phyloP scores from a whole-genome alignment of 2,329 filamentous ascomycete species.

The Calonectria multiphialidica region DNA sequence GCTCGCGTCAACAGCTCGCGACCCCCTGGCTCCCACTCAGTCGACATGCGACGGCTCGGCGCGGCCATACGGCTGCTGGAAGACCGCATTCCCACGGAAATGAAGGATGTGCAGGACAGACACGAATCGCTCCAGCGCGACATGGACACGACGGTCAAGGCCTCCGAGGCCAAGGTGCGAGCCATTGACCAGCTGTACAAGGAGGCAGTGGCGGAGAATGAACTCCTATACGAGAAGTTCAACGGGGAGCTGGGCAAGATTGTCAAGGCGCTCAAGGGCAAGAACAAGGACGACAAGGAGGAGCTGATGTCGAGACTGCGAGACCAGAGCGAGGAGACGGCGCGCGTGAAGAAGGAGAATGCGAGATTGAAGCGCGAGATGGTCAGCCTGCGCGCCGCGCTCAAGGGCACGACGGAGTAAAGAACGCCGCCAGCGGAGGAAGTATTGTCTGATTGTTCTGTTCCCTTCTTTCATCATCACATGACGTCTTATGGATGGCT shows the following conservation, averaged over 20 bases:
- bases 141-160: slow-evolving; percentile 77
- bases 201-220: slow-evolving; percentile 90
- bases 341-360: slow-evolving; percentile 86
- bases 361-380: slow-evolving; percentile 85
- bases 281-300: slow-evolving; percentile 82
- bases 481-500: slow-evolving; percentile 29
- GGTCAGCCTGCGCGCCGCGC: slow-evolving; percentile 72
- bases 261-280: slow-evolving; percentile 78
- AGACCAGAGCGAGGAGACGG: slow-evolving; percentile 82
- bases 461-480: slow-evolving; percentile 2
- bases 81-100: slow-evolving; percentile 70
- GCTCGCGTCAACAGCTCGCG: slow-evolving; percentile 63
- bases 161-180: slow-evolving; percentile 82
- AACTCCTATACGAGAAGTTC: slow-evolving; percentile 91
- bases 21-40: slow-evolving; percentile 44
- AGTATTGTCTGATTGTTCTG: slow-evolving; percentile 20
- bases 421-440: background rate
- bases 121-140: slow-evolving; percentile 77
- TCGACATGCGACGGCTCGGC: slow-evolving; percentile 63
- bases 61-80: slow-evolving; percentile 76
- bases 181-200: slow-evolving; percentile 91
- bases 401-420: slow-evolving; percentile 59
- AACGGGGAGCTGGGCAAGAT: slow-evolving; percentile 92
- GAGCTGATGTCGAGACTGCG: slow-evolving; percentile 79
- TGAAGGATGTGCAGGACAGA: slow-evolving; percentile 70